Evolutionary conservation across 1,284 basidiomycete genomes (phyloP), one percentile per base, ranked within the genome.

Genomic region (Omphalotus olearius): DNA sequence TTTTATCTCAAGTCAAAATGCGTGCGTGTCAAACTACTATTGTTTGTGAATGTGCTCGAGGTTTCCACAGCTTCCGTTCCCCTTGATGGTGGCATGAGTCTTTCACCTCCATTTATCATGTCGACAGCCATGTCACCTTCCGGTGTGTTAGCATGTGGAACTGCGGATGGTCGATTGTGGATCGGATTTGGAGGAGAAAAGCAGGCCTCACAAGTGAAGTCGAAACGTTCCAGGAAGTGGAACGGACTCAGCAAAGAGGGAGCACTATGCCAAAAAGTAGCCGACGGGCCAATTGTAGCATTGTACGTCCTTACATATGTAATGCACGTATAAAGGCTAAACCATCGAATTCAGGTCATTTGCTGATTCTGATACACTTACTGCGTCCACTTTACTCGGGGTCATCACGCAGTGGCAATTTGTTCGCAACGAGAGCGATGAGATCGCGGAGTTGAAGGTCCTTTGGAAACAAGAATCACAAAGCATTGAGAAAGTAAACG

Each of bases 91-190:
- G 77, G 76, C 0, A 69, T 83, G 51, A 74, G 79, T 0, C 66
- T 89, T 18, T 81, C 87, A 0, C 88, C 88, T 1, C 86, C 88
- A 1, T 91, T 91, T 62, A 66, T 91, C 45, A 73, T 82, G 58
- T 81, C 78, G 13, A 66, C 79, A 30, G 71, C 82, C 0, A 62
- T 91, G 18, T 82, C 80, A 2, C 55, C 73, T 1, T 71, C 69
- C 3, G 87, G 83, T 0, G 61, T 82, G 17, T 61, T 89, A 14
- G 85, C 82, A n/a, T 84, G 78, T 6, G 80, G 83, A 3, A 86
- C 82, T 2, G 88, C 86, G 17, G 85, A 90, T 61, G 89, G 89
- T 3, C 78, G 79, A 41, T 59, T 90, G 6, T 82, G 82, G 72
- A 59, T 90, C 20, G 85, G 86, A 10, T 72, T 75, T 11, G 80